Conservation (phyloP, 2,329 filamentous ascomycete genomes). For the Pyrenochaeta sp. region DNA sequence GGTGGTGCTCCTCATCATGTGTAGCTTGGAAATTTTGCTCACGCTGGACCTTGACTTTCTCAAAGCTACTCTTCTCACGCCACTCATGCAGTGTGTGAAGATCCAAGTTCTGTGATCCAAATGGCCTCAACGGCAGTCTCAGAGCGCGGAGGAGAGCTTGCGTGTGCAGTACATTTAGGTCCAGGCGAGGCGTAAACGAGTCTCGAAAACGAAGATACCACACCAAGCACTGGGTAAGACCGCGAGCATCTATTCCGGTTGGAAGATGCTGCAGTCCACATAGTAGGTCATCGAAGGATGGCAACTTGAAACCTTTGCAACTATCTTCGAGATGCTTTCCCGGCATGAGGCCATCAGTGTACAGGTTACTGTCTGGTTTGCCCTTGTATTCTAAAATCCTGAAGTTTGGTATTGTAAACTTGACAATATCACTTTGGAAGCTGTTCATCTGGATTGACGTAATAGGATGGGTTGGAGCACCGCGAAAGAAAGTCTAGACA, state of each 20-base stretch:
- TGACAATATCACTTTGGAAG: conserved; percentile 22
- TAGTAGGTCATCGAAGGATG: conserved; percentile 32
- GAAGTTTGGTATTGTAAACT: conserved; percentile 14
- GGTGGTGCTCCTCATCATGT: background rate
- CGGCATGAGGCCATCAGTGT: conserved; percentile 17
- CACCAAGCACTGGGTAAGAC: conserved; percentile 25
- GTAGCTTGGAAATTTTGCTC: background rate
- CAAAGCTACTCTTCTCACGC: conserved; percentile 20
- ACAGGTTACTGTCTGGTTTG: conserved; percentile 17
- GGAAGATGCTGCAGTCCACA: conserved; percentile 27
- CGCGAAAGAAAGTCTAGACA: conserved; percentile 27
- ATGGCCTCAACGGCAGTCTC: conserved; percentile 14
- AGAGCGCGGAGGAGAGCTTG: conserved; percentile 32
- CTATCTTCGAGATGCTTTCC: conserved; percentile 9
- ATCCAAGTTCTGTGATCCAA: conserved; percentile 31
- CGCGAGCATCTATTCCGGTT: conserved; percentile 27
- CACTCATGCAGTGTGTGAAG: conserved; percentile 25
- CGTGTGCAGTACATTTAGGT: conserved; percentile 37
- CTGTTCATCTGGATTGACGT: conserved; percentile 14
- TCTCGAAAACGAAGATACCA: conserved; percentile 28
- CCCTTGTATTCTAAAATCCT: conserved; percentile 17
- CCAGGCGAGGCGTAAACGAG: conserved; percentile 28
- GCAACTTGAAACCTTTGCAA: conserved; percentile 13
- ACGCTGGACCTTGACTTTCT: conserved; percentile 6
- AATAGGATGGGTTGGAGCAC: conserved; percentile 7